phyloP scores from a whole-genome alignment of 2,329 filamentous ascomycete genomes.

The Verticillium klebahnii region DNA sequence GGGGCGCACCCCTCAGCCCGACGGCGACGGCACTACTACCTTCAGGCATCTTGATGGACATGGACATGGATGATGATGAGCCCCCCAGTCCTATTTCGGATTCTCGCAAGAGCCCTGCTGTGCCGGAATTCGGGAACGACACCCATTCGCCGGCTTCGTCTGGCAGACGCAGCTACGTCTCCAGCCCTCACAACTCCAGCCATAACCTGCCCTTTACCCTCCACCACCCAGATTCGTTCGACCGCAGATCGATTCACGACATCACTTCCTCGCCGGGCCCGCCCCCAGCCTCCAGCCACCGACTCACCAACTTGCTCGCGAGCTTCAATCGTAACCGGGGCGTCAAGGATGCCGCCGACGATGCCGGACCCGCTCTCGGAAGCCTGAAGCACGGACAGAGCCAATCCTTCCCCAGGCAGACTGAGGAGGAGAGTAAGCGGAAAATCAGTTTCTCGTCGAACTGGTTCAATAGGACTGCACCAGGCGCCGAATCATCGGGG shows the following conservation, averaged over 20 bases:
- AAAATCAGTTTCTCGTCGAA: slow-evolving; percentile 52
- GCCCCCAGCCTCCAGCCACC: slow-evolving; percentile 23
- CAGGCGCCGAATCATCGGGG: slow-evolving; percentile 37
- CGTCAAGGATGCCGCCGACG: slow-evolving; percentile 49
- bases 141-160: slow-evolving; percentile 60
- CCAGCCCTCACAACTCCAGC: slow-evolving; percentile 58
- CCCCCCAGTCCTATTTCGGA: slow-evolving; percentile 36
- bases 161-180: slow-evolving; percentile 48
- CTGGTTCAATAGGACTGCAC: slow-evolving; percentile 55
- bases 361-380: slow-evolving; percentile 62
- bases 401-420: slow-evolving; percentile 67
- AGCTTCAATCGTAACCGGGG: slow-evolving; percentile 57
- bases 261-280: slow-evolving; percentile 34
- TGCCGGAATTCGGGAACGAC: slow-evolving; percentile 34
- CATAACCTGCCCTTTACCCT: slow-evolving; percentile 53
- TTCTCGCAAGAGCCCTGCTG: slow-evolving; percentile 29
- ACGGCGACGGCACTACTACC: slow-evolving; percentile 71
- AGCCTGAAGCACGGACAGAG: slow-evolving; percentile 68
- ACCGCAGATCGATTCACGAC: slow-evolving; percentile 35
- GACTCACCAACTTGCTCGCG: slow-evolving; percentile 51
- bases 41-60: slow-evolving; percentile 59
- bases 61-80: slow-evolving; percentile 42
- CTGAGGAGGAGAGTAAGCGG: slow-evolving; percentile 53
- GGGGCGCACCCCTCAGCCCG: slow-evolving; percentile 69
- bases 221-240: slow-evolving; percentile 39